These are phyloP conservation scores for Biscogniauxia mediterranea DNA, from an alignment of 2,329 filamentous ascomycete genomes.

Conservation along the genomic window DNA sequence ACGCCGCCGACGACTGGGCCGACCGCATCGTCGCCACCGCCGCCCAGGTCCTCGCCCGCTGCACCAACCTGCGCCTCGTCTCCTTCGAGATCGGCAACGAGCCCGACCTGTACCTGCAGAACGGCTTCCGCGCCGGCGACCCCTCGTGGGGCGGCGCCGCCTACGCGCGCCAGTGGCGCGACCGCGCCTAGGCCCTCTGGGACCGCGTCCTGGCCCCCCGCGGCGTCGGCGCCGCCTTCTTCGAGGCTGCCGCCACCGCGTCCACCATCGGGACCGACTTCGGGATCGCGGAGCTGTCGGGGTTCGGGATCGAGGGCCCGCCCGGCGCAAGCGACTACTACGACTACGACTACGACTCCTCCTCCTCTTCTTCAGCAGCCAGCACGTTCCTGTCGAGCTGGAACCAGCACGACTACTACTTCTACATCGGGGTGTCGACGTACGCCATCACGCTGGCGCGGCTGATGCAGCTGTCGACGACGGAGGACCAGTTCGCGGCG, in stretches of 20 bases:
- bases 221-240: slow-evolving; percentile 41
- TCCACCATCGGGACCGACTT: slow-evolving; percentile 52
- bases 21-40: slow-evolving; percentile 43
- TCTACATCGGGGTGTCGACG: slow-evolving; percentile 47
- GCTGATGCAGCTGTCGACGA: slow-evolving; percentile 45
- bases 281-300: slow-evolving; percentile 40
- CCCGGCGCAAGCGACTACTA: too few relatives aligned
- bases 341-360: too few relatives aligned
- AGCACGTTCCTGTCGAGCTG: slow-evolving; percentile 36
- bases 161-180: slow-evolving; percentile 46
- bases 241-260: slow-evolving; percentile 48
- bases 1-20: slow-evolving; percentile 42
- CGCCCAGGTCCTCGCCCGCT: slow-evolving; percentile 20
- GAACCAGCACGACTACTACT: slow-evolving; percentile 56
- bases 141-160: slow-evolving; percentile 38
- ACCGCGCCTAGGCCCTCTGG: slow-evolving; percentile 42
- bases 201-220: slow-evolving; percentile 43
- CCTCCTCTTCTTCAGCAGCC: slow-evolving; percentile 32
- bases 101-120: slow-evolving; percentile 35
- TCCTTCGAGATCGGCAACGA: slow-evolving; percentile 34
- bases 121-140: slow-evolving; percentile 41
- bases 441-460: slow-evolving; percentile 42
- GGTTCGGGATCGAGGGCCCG: slow-evolving; percentile 37
- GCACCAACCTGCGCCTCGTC: slow-evolving; percentile 25
- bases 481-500: slow-evolving; percentile 45